Percentiles rank a stretch among this genome's conserved stretches.
Evolutionary conservation across 768 basidiomycete species (phyloP).

Genomic region (Lenzites betulinus): DNA sequence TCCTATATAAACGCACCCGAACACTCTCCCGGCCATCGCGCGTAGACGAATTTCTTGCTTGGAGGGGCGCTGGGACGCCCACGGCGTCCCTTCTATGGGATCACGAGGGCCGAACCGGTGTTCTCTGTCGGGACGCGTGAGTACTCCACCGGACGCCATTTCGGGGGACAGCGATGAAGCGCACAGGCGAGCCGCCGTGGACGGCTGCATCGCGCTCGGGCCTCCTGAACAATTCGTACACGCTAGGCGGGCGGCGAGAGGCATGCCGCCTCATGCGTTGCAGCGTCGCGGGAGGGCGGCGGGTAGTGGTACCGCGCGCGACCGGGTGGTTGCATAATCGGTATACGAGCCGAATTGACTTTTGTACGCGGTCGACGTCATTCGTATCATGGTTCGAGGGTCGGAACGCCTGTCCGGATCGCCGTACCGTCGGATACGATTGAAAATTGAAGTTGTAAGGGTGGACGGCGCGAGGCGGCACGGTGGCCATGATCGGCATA

Average conservation of each 20-base stretch:
- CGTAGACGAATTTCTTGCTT: constrained; percentile 5
- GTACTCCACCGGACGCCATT: constrained; percentile 11
- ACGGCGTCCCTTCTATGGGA: constrained; percentile 4
- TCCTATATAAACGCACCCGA: constrained; percentile 6
- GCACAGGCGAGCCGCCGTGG: not conserved
- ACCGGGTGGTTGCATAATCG: not conserved
- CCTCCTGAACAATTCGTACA: constrained; percentile 1
- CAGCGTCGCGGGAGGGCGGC: not conserved
- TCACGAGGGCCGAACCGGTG: constrained; percentile 13
- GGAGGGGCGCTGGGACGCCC: constrained; percentile 1
- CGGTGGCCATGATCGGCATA: not conserved
- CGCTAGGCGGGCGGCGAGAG: not conserved
- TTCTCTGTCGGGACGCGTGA: constrained; percentile 16
- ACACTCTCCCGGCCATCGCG: not conserved
- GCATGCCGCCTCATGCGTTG: too few species aligned
- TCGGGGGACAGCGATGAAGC: constrained; percentile 1
- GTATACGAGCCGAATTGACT: not conserved
- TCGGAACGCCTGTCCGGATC: not conserved
- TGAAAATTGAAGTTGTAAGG: not conserved
- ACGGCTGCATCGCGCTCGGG: not conserved
- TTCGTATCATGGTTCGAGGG: constrained; percentile 4
- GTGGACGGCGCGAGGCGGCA: constrained; percentile 4
- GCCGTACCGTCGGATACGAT: too few species aligned
- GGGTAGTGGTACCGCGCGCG: too few species aligned
- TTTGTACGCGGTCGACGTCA: not conserved